Conservation (phyloP, 2,329 filamentous ascomycete species). For the Talaromyces funiculosus region DNA sequence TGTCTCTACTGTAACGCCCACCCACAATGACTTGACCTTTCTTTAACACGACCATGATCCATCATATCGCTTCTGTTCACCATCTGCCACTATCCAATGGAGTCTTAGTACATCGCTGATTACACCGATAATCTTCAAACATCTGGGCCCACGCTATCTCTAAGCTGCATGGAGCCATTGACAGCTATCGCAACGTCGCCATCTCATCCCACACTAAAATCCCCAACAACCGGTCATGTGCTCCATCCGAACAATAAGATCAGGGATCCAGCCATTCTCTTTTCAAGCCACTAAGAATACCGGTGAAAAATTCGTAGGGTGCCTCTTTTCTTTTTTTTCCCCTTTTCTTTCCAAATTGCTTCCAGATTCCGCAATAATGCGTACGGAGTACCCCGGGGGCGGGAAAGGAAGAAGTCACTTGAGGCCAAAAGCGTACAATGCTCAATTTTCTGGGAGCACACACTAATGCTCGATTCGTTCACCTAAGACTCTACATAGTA, state of each 20-base stretch:
- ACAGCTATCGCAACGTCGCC: constrained; percentile 2
- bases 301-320: background rate
- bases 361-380: background rate
- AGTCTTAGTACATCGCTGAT: background rate
- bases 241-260: background rate
- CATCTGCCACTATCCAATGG: background rate
- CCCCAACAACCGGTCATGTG: constrained; percentile 1
- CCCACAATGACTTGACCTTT: background rate
- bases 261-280: background rate
- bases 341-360: background rate
- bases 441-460: background rate
- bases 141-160: background rate
- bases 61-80: background rate
- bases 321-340: background rate
- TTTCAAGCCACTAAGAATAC: background rate
- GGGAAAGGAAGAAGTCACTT: background rate
- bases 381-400: background rate
- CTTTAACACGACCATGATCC: background rate
- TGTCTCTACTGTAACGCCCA: background rate
- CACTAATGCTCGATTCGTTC: background rate
- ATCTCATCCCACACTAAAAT: constrained; percentile 8
- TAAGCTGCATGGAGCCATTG: constrained; percentile 6
- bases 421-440: background rate
- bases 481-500: background rate
- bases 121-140: background rate